These are phyloP conservation scores for Moelleriella libera DNA, from an alignment of 2,329 filamentous ascomycete species.

Conservation along the genomic window DNA sequence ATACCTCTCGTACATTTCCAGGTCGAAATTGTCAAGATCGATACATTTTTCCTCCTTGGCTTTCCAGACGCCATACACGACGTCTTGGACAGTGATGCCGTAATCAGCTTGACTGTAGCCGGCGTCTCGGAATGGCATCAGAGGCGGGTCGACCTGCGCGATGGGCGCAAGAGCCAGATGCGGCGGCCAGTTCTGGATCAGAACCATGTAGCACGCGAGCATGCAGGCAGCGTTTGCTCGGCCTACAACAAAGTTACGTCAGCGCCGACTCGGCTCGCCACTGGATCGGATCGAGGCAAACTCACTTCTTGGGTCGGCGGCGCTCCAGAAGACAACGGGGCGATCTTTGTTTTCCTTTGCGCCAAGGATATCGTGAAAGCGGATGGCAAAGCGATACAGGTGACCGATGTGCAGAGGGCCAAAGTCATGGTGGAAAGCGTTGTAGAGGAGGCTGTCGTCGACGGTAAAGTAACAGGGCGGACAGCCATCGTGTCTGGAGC, in stretches of 20 bases:
- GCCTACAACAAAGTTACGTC: conserved; percentile 29
- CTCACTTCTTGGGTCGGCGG: conserved; percentile 75
- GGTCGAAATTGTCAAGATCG: conserved; percentile 81
- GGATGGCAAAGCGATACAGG: conserved; percentile 88
- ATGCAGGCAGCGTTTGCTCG: conserved; percentile 90
- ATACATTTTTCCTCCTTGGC: conserved; percentile 93
- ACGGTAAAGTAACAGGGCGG: conserved; percentile 90
- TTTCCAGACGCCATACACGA: conserved; percentile 97
- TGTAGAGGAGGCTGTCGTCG: conserved; percentile 86
- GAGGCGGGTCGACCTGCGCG: conserved; percentile 86
- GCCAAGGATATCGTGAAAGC: conserved; percentile 88
- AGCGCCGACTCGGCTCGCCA: neutral
- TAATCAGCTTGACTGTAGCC: conserved; percentile 98
- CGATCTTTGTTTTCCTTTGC: conserved; percentile 81
- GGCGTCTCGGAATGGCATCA: conserved; percentile 98
- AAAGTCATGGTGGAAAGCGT: conserved; percentile 97
- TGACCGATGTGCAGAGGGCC: conserved; percentile 95
- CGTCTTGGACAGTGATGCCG: conserved; percentile 86
- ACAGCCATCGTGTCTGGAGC: conserved; percentile 16
- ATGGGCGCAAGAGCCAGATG: conserved; percentile 92
- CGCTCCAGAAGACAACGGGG: conserved; percentile 92
- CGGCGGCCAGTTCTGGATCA: conserved; percentile 95
- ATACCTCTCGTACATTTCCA: conserved; percentile 93
- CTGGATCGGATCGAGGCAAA: conserved; percentile 11
- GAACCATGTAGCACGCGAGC: conserved; percentile 94